Evolutionary conservation across 176 grass and related monocot species (phyloP).

Genomic region (Triticum turgidum): DNA sequence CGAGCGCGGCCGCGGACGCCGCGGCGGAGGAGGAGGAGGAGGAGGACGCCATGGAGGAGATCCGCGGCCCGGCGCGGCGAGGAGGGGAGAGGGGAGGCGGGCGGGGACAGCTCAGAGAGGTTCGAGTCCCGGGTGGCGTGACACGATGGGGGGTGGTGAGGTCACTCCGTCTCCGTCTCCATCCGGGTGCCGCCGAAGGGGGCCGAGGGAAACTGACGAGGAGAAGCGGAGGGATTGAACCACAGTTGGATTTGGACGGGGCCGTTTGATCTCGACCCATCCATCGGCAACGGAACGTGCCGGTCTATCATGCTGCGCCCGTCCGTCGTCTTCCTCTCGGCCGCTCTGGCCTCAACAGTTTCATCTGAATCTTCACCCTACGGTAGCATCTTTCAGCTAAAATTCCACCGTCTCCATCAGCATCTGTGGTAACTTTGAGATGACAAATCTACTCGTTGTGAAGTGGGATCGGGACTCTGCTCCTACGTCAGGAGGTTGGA

Average conservation of each 20-base stretch:
- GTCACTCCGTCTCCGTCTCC: background rate
- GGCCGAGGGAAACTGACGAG: no score
- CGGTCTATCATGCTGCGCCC: background rate
- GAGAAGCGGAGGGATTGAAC: no score
- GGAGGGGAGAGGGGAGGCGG: background rate
- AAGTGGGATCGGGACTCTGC: background rate
- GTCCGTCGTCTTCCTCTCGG: background rate
- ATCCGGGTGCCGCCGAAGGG: background rate
- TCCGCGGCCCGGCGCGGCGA: background rate
- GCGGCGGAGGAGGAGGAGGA: constrained; percentile 33
- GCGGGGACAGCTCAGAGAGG: constrained; percentile 29
- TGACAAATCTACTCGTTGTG: background rate
- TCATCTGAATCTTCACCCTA: background rate
- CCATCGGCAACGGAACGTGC: background rate
- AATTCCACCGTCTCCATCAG: background rate
- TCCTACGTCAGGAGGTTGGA: background rate
- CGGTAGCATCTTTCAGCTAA: background rate
- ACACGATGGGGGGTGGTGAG: constrained; percentile 29
- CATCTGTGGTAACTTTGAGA: background rate
- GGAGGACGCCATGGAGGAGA: constrained; percentile 65
- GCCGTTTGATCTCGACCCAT: background rate
- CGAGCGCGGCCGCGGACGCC: constrained; percentile 61
- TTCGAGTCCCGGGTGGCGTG: background rate
- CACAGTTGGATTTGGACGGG: background rate
- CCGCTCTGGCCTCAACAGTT: no score